phyloP scores from a whole-genome alignment of 2,329 filamentous ascomycete species.

The Penicillium sp. region DNA sequence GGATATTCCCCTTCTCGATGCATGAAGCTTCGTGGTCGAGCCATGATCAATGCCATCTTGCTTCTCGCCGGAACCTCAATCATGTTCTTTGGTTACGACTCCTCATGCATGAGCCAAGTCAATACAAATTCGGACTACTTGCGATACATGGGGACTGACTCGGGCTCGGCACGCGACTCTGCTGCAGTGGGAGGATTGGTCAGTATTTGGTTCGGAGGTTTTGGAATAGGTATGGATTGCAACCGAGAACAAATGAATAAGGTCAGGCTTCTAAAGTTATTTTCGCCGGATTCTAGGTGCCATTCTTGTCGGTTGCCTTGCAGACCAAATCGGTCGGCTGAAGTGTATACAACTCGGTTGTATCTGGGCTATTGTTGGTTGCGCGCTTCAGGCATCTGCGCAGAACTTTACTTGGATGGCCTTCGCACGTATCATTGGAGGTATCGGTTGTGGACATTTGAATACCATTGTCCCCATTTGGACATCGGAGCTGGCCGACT shows the following conservation, averaged over 20 bases:
- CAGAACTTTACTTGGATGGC: background rate
- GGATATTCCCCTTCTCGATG: background rate
- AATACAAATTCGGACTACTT: background rate
- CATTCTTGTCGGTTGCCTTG: background rate
- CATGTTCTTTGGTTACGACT: background rate
- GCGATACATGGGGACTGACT: background rate
- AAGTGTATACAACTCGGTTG: conserved; percentile 1
- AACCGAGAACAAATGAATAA: background rate
- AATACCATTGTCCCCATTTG: background rate
- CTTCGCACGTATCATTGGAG: background rate
- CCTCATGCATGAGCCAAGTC: background rate
- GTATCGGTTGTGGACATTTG: background rate
- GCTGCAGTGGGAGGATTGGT: background rate
- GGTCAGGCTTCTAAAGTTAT: no score
- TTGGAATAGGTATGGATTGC: background rate
- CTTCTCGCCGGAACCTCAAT: background rate
- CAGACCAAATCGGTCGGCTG: background rate
- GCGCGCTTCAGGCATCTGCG: background rate
- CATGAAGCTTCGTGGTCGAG: background rate
- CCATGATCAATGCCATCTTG: background rate
- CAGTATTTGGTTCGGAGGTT: background rate
- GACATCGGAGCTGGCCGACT: background rate
- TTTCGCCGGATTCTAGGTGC: background rate
- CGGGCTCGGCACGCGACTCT: background rate
- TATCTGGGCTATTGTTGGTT: background rate